Evolutionary conservation across 306 rosid species (phyloP).

Genomic region (Nissolia schottii): DNA sequence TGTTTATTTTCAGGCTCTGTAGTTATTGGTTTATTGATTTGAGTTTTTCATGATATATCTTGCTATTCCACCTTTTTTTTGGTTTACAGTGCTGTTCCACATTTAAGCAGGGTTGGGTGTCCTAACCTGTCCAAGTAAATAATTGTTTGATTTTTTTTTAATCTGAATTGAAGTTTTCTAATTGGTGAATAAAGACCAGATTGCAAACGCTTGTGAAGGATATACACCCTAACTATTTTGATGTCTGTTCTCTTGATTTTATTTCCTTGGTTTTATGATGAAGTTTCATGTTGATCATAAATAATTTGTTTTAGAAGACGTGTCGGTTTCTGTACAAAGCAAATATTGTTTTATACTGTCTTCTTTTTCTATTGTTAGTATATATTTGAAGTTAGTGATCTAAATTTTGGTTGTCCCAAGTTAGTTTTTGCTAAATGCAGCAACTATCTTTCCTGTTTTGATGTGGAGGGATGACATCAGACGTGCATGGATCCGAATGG

Average conservation of each 20-base stretch:
- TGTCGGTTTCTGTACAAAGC: neutral
- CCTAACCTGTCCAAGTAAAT: neutral
- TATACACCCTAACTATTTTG: neutral
- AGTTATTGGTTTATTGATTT: neutral
- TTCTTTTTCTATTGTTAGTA: neutral
- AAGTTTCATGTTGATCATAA: neutral
- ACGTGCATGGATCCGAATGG: neutral
- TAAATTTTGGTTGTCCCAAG: neutral
- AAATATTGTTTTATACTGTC: neutral
- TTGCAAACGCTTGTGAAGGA: neutral
- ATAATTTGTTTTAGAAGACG: neutral
- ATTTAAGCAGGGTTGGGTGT: neutral
- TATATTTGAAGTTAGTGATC: neutral
- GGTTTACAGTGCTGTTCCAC: too few species aligned
- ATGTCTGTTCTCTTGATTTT: neutral
- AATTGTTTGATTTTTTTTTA: neutral
- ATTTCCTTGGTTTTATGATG: neutral
- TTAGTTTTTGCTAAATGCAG: too few species aligned
- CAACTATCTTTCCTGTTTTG: neutral
- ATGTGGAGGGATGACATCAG: neutral
- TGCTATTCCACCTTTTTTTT: neutral
- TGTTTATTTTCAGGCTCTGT: neutral
- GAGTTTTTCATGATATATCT: neutral
- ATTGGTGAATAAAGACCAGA: neutral
- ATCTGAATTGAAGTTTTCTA: neutral